Evolutionary conservation across 805 yeast species (phyloP), one percentile per base, ranked within the genome.

Genomic region (Cyberlindnera bimundalis): DNA sequence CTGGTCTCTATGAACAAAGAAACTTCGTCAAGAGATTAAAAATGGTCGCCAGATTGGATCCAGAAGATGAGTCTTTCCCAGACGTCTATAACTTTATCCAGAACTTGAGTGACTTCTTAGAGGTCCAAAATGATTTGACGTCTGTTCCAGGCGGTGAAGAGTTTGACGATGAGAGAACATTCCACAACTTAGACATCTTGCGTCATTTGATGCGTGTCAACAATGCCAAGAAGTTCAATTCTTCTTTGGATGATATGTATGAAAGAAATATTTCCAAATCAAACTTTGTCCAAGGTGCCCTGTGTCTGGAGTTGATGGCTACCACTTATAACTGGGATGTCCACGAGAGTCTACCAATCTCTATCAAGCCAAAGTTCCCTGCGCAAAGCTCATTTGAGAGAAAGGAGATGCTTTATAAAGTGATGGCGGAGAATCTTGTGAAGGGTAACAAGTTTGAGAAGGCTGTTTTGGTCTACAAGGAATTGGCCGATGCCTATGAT

Each of bases 101-200:
- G 42, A 76, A 74, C 31, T 52, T 85, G 28, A 61, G 77, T 19
- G 81, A 78, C 18, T 84, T 85, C 61, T 62, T 86, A 43, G 77
- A 71, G 39, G 76, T 79, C 13, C 70, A 84, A 54, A 71, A 77
- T 46, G 87, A 84, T 53, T 74, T 84, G 52, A 76, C 76, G 51
- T 73, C 76, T 43, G 87, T 88, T 42, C 96, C 96, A 12, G 73
- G 71, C 34, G 89, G 89, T 15, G 80, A 80, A 30, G 95, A 87
- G 55, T 89, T 84, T 61, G 91, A 84, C 53, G 91, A 85, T 59
- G 96, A 88, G 61, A 71, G 96, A 55, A 81, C 89, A 5, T 83
- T 84, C 74, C 84, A 83, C 58, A 78, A 78, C 45, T 70, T 88
- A 56, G 83, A 81, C 53, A 80, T 87, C 53, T 76, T 85, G 47